Base-by-base conservation (phyloP, 441 rosid species). In the Erysimum cheiri region DNA sequence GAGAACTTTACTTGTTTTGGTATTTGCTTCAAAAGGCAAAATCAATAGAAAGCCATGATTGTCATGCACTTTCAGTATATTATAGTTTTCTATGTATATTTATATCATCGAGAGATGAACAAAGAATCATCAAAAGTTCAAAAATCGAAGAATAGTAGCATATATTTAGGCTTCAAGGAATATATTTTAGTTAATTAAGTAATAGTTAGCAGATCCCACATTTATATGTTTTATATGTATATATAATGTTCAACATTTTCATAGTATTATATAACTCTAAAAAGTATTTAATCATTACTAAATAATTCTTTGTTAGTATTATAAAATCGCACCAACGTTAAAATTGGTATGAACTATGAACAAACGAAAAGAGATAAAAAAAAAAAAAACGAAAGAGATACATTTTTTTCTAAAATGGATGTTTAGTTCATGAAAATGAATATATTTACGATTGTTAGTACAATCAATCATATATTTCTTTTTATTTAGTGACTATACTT, bases 51-150 rank as follows among this genome's bases (percentile, higher is more conserved):
- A 46, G 19, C 59, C 50, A 59, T 15, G 39, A 15, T 15, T 44
- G 8, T 28, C 8, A 69, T 48, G 40, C 48, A 14, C 8, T 15
- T 69, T 29, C 35, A 26, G 37, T 69, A 47, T 33, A 57, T 36
- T 37, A 29, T 17, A 29, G 17, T 41, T n/a, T 13, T 41, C n/a
- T n/a, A n/a, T n/a, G 7, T 52, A 13, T 33, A 52, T 29, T 6
- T 28, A 11, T 40, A 13, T 6, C 40, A 14, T 37, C 31, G 65
- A 58, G 63, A 67, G 41, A 13, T 56, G 47, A 33, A 68, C 46
- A 68, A 35, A 58, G 24, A 69, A 69, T 69, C 56, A 56, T 46
- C 48, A 24, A 57, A 67, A 29, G 11, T 56, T 33, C 46, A 57
- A 58, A n/a, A 29, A 69, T 35, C 19, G 13, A 36, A 10, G 24